Conservation (phyloP, 257 asterid species). For the Ajuga chamaepitys region DNA sequence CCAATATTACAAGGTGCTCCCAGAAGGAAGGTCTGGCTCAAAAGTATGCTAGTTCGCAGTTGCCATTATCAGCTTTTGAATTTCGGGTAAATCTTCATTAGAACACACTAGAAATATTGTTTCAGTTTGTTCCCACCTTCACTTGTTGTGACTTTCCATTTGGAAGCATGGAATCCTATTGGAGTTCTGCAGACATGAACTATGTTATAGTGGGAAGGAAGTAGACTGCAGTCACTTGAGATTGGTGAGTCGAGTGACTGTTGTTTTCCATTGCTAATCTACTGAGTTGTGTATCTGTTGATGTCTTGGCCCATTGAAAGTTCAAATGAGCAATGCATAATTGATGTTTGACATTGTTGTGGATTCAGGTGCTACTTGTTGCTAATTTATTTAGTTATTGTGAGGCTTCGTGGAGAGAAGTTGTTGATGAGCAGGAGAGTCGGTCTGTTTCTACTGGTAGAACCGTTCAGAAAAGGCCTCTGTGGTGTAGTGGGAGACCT, state of each 20-base stretch:
- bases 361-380: constrained; percentile 68
- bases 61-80: constrained; percentile 47
- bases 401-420: constrained; percentile 53
- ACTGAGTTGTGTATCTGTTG: not conserved
- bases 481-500: constrained; percentile 52
- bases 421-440: constrained; percentile 22
- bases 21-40: constrained; percentile 90
- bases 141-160: constrained; percentile 5
- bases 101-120: not conserved
- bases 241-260: constrained; percentile 49
- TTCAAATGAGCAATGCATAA: not conserved
- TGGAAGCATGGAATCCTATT: constrained; percentile 59
- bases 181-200: constrained; percentile 76
- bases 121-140: constrained; percentile 10
- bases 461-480: constrained; percentile 11
- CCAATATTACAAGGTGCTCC: constrained; percentile 50
- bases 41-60: constrained; percentile 42
- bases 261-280: constrained; percentile 16
- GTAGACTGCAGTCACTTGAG: constrained; percentile 40
- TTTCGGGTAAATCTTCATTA: constrained; percentile 38
- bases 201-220: constrained; percentile 32
- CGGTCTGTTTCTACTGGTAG: constrained; percentile 21
- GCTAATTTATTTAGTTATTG: constrained; percentile 51
- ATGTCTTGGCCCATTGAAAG: not conserved
- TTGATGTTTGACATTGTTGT: constrained; percentile 2